Evolutionary conservation across 225 moss, liverwort and hornwort genomes (phyloP).

Genomic region (Takakia lepidozioides): DNA sequence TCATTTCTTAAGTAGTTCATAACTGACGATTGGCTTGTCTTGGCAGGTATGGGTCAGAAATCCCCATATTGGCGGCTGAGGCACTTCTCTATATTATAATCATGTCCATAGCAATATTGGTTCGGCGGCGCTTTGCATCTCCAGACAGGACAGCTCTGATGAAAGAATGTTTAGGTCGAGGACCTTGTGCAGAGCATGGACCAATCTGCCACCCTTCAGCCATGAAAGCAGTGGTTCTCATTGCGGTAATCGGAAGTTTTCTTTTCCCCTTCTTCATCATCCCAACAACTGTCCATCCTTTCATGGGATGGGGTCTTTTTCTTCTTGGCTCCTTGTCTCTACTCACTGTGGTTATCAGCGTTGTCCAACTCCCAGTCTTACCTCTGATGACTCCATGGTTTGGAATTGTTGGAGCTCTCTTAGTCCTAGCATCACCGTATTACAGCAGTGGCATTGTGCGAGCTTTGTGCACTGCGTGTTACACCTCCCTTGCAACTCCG

Average conservation of each 20-base stretch:
- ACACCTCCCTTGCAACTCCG: constrained; percentile 43
- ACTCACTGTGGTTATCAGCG: constrained; percentile 28
- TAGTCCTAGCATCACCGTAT: constrained; percentile 50
- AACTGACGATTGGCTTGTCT: background rate
- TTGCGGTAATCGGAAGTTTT: constrained; percentile 22
- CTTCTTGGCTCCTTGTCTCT: constrained; percentile 44
- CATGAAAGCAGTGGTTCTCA: constrained; percentile 18
- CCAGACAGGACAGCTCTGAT: constrained; percentile 18
- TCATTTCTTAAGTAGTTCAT: background rate
- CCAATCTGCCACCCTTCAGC: constrained; percentile 18
- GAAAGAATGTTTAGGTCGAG: constrained; percentile 24
- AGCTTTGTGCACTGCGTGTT: constrained; percentile 35
- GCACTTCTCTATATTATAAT: constrained; percentile 35
- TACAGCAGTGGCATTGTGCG: constrained; percentile 49
- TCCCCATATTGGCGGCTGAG: constrained; percentile 29
- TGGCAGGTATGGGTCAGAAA: constrained; percentile 42
- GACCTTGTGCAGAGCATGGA: constrained; percentile 17
- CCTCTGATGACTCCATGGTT: constrained; percentile 46
- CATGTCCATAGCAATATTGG: constrained; percentile 24
- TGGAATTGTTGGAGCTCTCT: constrained; percentile 34
- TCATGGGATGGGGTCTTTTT: constrained; percentile 64
- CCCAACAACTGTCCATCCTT: constrained; percentile 57
- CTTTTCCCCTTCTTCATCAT: constrained; percentile 46
- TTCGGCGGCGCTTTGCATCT: constrained; percentile 12
- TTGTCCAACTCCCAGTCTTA: constrained; percentile 39